phyloP scores from a whole-genome alignment of 176 grass and related monocot genomes.

The Eleusine indica region DNA sequence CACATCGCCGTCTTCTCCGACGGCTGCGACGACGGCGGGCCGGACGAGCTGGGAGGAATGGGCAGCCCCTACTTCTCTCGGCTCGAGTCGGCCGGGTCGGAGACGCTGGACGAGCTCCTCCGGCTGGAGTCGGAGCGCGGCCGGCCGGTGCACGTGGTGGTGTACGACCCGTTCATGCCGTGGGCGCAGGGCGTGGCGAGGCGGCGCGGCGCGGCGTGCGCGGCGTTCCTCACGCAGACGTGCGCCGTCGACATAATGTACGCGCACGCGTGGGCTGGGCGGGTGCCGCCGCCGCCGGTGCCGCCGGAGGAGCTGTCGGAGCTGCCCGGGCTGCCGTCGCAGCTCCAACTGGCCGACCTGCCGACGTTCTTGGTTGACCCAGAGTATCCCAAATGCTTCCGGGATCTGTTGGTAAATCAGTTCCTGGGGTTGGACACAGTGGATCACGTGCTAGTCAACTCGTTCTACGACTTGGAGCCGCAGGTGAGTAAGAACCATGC shows the following conservation, averaged over 20 bases:
- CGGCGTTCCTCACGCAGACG: slow-evolving; percentile 71
- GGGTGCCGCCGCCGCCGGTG: slow-evolving; percentile 36
- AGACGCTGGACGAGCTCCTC: slow-evolving; percentile 55
- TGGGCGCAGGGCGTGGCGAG: slow-evolving; percentile 57
- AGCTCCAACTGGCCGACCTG: slow-evolving; percentile 43
- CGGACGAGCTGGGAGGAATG: slow-evolving; percentile 29
- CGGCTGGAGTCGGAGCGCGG: slow-evolving; percentile 46
- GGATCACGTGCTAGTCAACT: slow-evolving; percentile 72
- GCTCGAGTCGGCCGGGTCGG: slow-evolving; percentile 44
- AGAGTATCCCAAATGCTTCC: neutral
- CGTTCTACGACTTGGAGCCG: slow-evolving; percentile 69
- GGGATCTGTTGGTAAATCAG: slow-evolving; percentile 54
- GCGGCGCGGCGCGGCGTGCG: slow-evolving; percentile 23
- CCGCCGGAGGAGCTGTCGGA: neutral
- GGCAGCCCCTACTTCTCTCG: slow-evolving; percentile 42
- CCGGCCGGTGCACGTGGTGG: slow-evolving; percentile 53
- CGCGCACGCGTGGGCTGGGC: slow-evolving; percentile 47
- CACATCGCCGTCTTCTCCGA: slow-evolving; percentile 55
- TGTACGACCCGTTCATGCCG: slow-evolving; percentile 72
- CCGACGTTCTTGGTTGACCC: slow-evolving; percentile 50
- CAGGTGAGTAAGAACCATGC: slow-evolving; percentile 29
- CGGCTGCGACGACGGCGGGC: slow-evolving; percentile 41
- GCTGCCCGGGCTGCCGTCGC: slow-evolving; percentile 46
- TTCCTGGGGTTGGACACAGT: slow-evolving; percentile 51
- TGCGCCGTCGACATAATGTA: slow-evolving; percentile 56